Conservation (phyloP, 208 protist species). For the Polymyxa betae region DNA sequence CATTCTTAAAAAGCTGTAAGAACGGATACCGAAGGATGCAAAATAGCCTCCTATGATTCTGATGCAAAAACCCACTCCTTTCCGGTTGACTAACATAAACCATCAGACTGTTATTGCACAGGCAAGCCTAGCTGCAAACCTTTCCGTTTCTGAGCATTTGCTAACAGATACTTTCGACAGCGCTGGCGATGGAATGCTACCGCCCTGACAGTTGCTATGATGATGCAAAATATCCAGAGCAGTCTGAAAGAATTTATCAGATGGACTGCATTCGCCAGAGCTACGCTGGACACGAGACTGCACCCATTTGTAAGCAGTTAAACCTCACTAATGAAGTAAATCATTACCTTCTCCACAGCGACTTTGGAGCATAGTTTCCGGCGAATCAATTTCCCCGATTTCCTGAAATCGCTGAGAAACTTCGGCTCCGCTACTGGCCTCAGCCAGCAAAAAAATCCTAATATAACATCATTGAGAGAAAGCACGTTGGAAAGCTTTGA, state of each 20-base stretch:
- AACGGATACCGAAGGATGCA: constrained; percentile 21
- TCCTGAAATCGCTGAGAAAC: neutral
- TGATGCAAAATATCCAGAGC: neutral
- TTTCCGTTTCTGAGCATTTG: neutral
- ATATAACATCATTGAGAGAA: neutral
- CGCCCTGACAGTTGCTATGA: neutral
- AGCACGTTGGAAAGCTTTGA: neutral
- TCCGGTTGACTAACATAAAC: neutral
- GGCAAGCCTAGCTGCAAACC: neutral
- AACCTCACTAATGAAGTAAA: neutral
- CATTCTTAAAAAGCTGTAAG: neutral
- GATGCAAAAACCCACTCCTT: neutral
- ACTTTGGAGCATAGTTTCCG: neutral
- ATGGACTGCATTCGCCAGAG: neutral
- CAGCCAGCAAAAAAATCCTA: neutral
- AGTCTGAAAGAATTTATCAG: neutral
- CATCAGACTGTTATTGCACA: neutral
- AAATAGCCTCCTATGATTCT: neutral
- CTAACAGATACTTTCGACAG: neutral
- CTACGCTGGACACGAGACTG: neutral
- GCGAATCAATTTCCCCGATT: neutral
- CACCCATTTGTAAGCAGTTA: neutral
- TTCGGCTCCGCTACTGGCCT: neutral
- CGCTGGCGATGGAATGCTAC: neutral
- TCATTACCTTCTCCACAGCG: neutral